These are phyloP conservation scores for Fusarium kyushuense DNA, from an alignment of 2,329 filamentous ascomycete genomes.

Conservation along the genomic window DNA sequence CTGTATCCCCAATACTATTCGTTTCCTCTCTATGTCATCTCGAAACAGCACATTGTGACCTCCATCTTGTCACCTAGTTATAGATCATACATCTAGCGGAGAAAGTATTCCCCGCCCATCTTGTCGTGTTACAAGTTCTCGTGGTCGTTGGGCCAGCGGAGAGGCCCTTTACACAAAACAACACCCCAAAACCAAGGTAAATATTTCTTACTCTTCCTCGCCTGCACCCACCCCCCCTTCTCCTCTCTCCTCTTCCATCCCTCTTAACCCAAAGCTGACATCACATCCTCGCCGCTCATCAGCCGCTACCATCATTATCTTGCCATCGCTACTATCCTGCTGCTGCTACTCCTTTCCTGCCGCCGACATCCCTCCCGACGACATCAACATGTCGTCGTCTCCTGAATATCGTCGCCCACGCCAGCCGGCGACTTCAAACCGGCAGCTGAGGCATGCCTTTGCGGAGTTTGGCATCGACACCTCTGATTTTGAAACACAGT, in stretches of 20 bases:
- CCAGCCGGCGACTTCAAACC: background rate
- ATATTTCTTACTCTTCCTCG: background rate
- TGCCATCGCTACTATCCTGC: background rate
- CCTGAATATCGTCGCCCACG: conserved; percentile 16
- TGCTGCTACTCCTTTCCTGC: background rate
- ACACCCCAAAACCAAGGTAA: conserved; percentile 19
- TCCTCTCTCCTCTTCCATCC: background rate
- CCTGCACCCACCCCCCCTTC: background rate
- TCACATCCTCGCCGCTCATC: background rate
- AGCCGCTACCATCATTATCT: background rate
- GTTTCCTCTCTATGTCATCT: conserved; percentile 2
- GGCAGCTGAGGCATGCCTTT: conserved; percentile 21
- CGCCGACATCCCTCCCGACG: background rate
- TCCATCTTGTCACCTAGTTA: conserved; percentile 1
- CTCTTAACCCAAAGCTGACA: background rate
- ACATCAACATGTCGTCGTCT: conserved; percentile 28
- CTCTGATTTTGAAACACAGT: conserved; percentile 1
- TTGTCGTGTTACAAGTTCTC: background rate
- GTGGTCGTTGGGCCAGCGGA: background rate
- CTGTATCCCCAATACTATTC: background rate
- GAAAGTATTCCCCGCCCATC: background rate
- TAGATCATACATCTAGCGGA: background rate
- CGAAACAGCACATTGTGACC: background rate
- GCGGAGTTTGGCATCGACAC: conserved; percentile 10
- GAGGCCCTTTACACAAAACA: background rate